Evolutionary conservation across 371 early-diverging fungal genomes (phyloP), one percentile per base, ranked within the genome.

Genomic region (Mucor piriformis): DNA sequence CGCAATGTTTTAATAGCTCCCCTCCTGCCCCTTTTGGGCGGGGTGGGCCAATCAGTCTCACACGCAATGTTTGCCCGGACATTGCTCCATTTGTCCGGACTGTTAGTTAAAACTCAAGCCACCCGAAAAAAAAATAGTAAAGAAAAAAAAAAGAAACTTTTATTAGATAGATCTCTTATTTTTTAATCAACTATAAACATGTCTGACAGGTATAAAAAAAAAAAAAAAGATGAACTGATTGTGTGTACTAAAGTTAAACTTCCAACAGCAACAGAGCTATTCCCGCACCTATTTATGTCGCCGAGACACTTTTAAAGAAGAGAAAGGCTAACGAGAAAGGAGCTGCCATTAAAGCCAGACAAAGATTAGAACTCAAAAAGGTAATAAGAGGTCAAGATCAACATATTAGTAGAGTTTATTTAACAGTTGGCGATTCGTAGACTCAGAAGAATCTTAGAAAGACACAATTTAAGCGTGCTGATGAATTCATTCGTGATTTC

Each of bases 231-330:
- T 0, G 4, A 2, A 21, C 11, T 29, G 29, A 29, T 29, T 29
- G 29, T n/a, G n/a, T n/a, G n/a, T n/a, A n/a, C n/a, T n/a, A n/a
- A n/a, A n/a, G n/a, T n/a, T n/a, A 6, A 56, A 23, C 23, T 4
- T n/a, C 16, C 1, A 46, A 27, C 54, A 67, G 67, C 48, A 35
- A 55, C 24, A 59, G 53, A 63, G 56, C 55, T 13, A 34, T 70
- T 55, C 61, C 71, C 23, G 47, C 58, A 12, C 71, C 71, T 18
- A 48, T 64, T 21, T 70, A 70, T 64, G 87, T 88, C 54, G 94
- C 97, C 69, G 97, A 97, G 85, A 92, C 94, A 46, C 85, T 96
- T 63, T 86, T 98, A 72, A 96, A 96, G 87, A 95, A 96, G 90
- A 88, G 95, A 77, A 96, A 96, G 89, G 73, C 85, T 67, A 83